A percentile compares a stretch with the other conserved stretches of the same genome.
These are phyloP conservation scores for Ogataea nakhonphanomensis DNA, from an alignment of 805 yeast genomes.

Conservation along the genomic window DNA sequence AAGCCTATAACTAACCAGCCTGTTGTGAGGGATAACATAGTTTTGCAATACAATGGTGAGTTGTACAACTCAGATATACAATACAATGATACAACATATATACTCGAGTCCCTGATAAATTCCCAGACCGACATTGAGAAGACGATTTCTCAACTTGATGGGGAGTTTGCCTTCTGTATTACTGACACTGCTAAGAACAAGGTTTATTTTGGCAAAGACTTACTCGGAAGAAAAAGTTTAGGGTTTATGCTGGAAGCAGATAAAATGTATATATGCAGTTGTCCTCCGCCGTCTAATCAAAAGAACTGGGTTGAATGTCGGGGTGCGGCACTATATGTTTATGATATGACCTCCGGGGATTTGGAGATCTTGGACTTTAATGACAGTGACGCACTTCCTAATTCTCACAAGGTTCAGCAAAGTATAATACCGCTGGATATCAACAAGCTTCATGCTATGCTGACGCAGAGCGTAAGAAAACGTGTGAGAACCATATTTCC, in stretches of 20 bases:
- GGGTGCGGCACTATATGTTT: slow-evolving; percentile 48
- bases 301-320: slow-evolving; percentile 50
- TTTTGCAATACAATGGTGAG: slow-evolving; percentile 89
- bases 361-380: slow-evolving; percentile 22
- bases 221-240: slow-evolving; percentile 77
- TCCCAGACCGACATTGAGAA: slow-evolving; percentile 35
- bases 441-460: slow-evolving; percentile 23
- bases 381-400: slow-evolving; percentile 15
- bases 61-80: slow-evolving; percentile 60
- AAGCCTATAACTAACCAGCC: slow-evolving; percentile 82
- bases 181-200: slow-evolving; percentile 38
- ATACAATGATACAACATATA: slow-evolving; percentile 61
- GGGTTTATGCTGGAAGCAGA: slow-evolving; percentile 37
- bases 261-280: slow-evolving; percentile 47
- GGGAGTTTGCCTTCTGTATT: slow-evolving; percentile 77
- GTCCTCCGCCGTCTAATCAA: slow-evolving; percentile 33
- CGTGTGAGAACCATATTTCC: slow-evolving; percentile 65
- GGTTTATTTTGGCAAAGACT: slow-evolving; percentile 80
- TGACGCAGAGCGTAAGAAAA: slow-evolving; percentile 41
- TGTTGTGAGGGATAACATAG: slow-evolving; percentile 31
- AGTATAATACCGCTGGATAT: slow-evolving; percentile 3
- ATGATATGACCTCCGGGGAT: slow-evolving; percentile 27
- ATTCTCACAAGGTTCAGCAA: slow-evolving; percentile 13
- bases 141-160: slow-evolving; percentile 49
- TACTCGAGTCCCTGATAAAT: slow-evolving; percentile 37